Base-by-base conservation (phyloP, 2,329 filamentous ascomycete genomes). In the Aspergillus fischeri region DNA sequence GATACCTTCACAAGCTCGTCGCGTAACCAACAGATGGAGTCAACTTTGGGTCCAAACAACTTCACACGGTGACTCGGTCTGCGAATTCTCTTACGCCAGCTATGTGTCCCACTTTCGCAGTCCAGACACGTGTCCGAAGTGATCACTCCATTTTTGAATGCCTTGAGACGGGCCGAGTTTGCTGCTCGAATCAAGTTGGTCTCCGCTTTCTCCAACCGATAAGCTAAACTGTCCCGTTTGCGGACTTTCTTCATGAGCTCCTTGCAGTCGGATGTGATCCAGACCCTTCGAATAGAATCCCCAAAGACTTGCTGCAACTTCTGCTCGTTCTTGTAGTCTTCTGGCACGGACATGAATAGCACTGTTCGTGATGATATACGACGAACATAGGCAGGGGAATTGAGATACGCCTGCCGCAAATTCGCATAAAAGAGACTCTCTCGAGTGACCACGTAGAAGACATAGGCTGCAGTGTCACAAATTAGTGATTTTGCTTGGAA, bases 351-450 rank as follows among this genome's bases (percentile, higher is more conserved):
- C 49, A 92, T 89, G 74, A 96, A 91, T 7, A 99, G 83, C 0
- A 97, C 88, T 1, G 92, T 96, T 51, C 91, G 84, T 0, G 92
- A 92, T 1, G 93, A 97, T 35, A 97, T 86, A 51, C 92, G 88
- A 65, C 89, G 87, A 49, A 90, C 83, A 72, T 94, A 94, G 44
- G 89, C 81, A 11, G 92, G 91, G 3, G 91, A 92, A 52, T 96
- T 84, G 51, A 96, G 85, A 75, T 93, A 96, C 0, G 92, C 92
- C 76, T 97, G 92, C 57, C 92, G 89, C 25, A 97, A 77, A 66
- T 94, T 95, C 74, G 96, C 87, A 74, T 91, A 96, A 80, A 88
- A 96, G 65, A 97, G 88, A 68, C 87, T 88, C 73, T 97, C 93
- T 52, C 93, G 86, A 49, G 90, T 87, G 58, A 97, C 85, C 64